Percentiles rank a stretch among this genome's conserved stretches.
Evolutionary conservation across 176 grass and related monocot species (phyloP).

Genomic region (Coix lacrymajobi): DNA sequence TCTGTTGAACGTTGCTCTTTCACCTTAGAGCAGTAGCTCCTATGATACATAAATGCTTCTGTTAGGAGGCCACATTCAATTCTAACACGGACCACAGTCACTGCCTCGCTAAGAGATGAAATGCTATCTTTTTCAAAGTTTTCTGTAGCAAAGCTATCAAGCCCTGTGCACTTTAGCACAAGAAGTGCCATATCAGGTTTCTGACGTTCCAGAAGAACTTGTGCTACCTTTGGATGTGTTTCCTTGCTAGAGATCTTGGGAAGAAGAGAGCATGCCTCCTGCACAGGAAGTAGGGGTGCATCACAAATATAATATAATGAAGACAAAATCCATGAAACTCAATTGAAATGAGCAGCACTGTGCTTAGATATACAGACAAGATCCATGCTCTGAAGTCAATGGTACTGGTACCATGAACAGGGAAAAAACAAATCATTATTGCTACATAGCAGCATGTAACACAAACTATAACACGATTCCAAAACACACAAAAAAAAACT

Average conservation of each 20-base stretch:
- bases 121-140: slow-evolving; percentile 39
- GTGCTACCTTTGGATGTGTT: slow-evolving; percentile 83
- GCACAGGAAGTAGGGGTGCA: slow-evolving; percentile 8
- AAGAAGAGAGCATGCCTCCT: slow-evolving; percentile 81
- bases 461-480: background rate
- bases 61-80: slow-evolving; percentile 73
- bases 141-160: slow-evolving; percentile 39
- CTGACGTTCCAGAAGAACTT: slow-evolving; percentile 72
- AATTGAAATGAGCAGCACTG: slow-evolving; percentile 2
- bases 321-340: background rate
- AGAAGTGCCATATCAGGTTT: slow-evolving; percentile 70
- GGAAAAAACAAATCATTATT: slow-evolving; percentile 15
- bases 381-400: background rate
- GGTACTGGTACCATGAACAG: slow-evolving; percentile 2
- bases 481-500: background rate
- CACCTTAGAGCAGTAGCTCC: slow-evolving; percentile 55
- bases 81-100: slow-evolving; percentile 58
- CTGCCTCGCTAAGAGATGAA: slow-evolving; percentile 55
- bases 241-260: slow-evolving; percentile 67
- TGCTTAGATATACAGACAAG: background rate
- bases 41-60: slow-evolving; percentile 85
- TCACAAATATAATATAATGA: background rate
- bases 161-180: slow-evolving; percentile 53
- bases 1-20: slow-evolving; percentile 52
- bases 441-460: background rate